Evolutionary conservation across 2,329 filamentous ascomycete genomes (phyloP), one percentile per base, ranked within the genome.

Genomic region (Fonsecaea pedrosoi): DNA sequence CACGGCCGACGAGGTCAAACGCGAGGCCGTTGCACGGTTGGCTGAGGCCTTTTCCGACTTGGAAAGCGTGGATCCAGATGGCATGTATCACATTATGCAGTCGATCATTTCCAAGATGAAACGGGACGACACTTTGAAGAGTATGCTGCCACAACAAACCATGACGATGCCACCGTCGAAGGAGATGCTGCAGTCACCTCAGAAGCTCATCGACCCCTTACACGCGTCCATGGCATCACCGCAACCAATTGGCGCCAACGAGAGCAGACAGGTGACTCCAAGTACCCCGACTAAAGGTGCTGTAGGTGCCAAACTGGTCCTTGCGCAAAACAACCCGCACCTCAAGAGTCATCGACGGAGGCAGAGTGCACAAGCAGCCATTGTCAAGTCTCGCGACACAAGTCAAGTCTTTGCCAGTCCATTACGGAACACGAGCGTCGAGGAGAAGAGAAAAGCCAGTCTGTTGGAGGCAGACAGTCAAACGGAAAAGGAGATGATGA

Each of bases 31-130:
- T 35, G 91, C 91, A 2, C 88, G 89, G 70, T 84, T 97, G 12
- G 92, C 92, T 0, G 92, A 96, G 76, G 94, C 94, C 0, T 96
- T 95, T 83, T 90, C 89, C 4, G 86, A 89, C 12, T 84, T 99
- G 37, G 92, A 98, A 77, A 88, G 91, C 54, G 84, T 94, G 35
- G 94, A 99, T 74, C 94, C 94, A 0, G 94, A 97, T 76, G 94
- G 94, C 18, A 88, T 94, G 48, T 95, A 94, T 74, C 89, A 96
- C 71, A 84, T 99, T 15, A 84, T 99, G 75, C 91, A 89, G 74
- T 86, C 87, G 64, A 86, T 96, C 70, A 84, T 96, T 68, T 85
- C 91, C n/a, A 87, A 87, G 64, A 85, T 96, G 55, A 86, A 90
- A 66, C 74, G 74, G 74, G 75, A 77, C 65, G 66, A 72, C 2